Evolutionary conservation across 2,329 filamentous ascomycete genomes (phyloP).

Genomic region (Curvularia verruculosa): DNA sequence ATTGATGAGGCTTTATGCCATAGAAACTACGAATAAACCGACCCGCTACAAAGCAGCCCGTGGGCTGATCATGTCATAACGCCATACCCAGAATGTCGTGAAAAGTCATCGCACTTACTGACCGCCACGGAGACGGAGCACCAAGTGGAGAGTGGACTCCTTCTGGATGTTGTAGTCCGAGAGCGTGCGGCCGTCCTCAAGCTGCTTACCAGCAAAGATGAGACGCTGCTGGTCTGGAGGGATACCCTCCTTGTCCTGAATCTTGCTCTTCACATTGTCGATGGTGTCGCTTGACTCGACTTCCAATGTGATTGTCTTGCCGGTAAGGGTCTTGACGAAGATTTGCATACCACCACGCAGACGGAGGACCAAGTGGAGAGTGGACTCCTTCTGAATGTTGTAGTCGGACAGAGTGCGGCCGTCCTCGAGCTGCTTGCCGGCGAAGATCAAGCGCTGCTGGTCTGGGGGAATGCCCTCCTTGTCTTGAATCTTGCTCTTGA

Average conservation of each 20-base stretch:
- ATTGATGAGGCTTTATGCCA: conserved; percentile 34
- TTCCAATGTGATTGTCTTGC: conserved; percentile 93
- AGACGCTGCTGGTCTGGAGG: conserved; percentile 93
- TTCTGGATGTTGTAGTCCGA: conserved; percentile 96
- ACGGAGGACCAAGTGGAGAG: conserved; percentile 83
- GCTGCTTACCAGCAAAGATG: conserved; percentile 92
- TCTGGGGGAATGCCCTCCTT: conserved; percentile 97
- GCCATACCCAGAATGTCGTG: conserved; percentile 36
- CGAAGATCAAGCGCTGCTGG: conserved; percentile 95
- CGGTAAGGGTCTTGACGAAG: conserved; percentile 66
- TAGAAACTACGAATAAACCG: conserved; percentile 39
- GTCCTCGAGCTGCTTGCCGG: conserved; percentile 95
- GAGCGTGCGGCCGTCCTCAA: conserved; percentile 89
- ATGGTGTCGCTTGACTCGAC: conserved; percentile 90
- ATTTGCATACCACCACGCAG: conserved; percentile 79
- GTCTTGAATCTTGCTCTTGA: conserved; percentile 96
- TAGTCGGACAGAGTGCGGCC: conserved; percentile 89
- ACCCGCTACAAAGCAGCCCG: conserved; percentile 25
- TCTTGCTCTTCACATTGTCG: conserved; percentile 94
- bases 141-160: conserved; percentile 69
- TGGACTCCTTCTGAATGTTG: conserved; percentile 94
- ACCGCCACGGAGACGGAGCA: conserved; percentile 65
- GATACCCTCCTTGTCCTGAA: conserved; percentile 78
- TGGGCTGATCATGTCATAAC: conserved; percentile 39
- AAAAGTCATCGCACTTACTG: conserved; percentile 49